Percentiles rank a stretch among this genome's conserved stretches.
Evolutionary conservation across 768 basidiomycete species (phyloP).

Genomic region (Suillus sp.): DNA sequence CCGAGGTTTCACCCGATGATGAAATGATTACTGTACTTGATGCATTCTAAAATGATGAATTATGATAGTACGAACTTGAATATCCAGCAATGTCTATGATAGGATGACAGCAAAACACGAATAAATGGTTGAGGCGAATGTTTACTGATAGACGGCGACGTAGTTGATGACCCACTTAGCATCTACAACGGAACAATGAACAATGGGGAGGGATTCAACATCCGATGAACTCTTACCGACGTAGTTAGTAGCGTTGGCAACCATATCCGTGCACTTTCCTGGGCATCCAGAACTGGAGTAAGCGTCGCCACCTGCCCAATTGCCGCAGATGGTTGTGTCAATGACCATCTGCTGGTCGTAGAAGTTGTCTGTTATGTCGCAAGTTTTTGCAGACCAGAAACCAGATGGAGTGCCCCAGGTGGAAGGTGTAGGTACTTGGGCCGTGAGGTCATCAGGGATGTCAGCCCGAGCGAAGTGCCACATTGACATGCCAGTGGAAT

Average conservation of each 20-base stretch:
- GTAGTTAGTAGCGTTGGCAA: slow-evolving; percentile 61
- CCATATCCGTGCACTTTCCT: slow-evolving; percentile 47
- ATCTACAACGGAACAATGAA: slow-evolving; percentile 33
- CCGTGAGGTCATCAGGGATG: slow-evolving; percentile 54
- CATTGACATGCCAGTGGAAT: slow-evolving; percentile 47
- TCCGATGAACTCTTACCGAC: slow-evolving; percentile 33
- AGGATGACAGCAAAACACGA: too few species aligned
- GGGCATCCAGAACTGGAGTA: slow-evolving; percentile 37
- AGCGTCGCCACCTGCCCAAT: slow-evolving; percentile 27
- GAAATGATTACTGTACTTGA: neutral
- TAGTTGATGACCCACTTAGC: slow-evolving; percentile 62
- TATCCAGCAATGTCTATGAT: neutral
- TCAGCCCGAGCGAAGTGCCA: slow-evolving; percentile 57
- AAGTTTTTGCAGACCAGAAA: slow-evolving; percentile 49
- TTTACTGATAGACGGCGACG: slow-evolving; percentile 51
- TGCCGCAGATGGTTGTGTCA: slow-evolving; percentile 38
- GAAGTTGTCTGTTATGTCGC: slow-evolving; percentile 55
- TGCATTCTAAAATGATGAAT: neutral
- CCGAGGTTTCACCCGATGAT: neutral
- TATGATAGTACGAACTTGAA: neutral
- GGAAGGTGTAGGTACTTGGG: slow-evolving; percentile 45
- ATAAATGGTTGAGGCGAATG: neutral
- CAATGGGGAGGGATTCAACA: slow-evolving; percentile 21
- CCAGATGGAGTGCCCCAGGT: slow-evolving; percentile 59
- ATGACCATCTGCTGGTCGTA: slow-evolving; percentile 51